Percentiles rank a stretch among this genome's conserved stretches.
Conservation (phyloP, 768 basidiomycete species). For the Harrya chromipes region DNA sequence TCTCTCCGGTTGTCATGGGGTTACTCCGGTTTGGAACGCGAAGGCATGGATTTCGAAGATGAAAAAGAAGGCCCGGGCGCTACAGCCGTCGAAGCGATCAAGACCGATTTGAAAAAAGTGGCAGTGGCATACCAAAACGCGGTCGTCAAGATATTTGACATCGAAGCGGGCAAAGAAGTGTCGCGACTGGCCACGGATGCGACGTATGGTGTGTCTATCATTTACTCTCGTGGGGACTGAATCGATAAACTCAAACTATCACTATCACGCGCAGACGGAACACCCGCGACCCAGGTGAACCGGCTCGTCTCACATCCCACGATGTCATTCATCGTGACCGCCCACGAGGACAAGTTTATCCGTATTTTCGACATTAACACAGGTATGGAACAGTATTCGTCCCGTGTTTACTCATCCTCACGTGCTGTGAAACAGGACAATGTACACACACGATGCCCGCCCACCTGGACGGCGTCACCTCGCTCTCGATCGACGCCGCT, state of each 20-base stretch:
- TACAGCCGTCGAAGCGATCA: constrained; percentile 80
- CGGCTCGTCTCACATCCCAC: constrained; percentile 87
- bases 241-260: constrained; percentile 1
- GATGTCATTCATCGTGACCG: constrained; percentile 82
- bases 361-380: constrained; percentile 83
- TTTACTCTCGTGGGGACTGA: not conserved
- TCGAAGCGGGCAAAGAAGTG: constrained; percentile 82
- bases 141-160: constrained; percentile 85
- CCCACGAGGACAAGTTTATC: constrained; percentile 92
- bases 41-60: constrained; percentile 34
- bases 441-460: constrained; percentile 89
- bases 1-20: constrained; percentile 77
- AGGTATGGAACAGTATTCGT: constrained; percentile 46
- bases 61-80: constrained; percentile 60
- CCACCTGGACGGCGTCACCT: constrained; percentile 90
- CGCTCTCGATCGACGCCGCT: constrained; percentile 82
- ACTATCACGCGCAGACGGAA: constrained; percentile 51
- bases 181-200: constrained; percentile 57
- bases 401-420: constrained; percentile 1
- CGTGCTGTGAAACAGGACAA: constrained; percentile 48
- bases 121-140: constrained; percentile 91
- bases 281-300: constrained; percentile 78
- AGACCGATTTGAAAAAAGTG: constrained; percentile 78
- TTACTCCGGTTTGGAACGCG: constrained; percentile 61
- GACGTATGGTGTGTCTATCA: constrained; percentile 46